Base-by-base conservation (phyloP, 2,329 filamentous ascomycete genomes). In the Paramyrothecium roridum region DNA sequence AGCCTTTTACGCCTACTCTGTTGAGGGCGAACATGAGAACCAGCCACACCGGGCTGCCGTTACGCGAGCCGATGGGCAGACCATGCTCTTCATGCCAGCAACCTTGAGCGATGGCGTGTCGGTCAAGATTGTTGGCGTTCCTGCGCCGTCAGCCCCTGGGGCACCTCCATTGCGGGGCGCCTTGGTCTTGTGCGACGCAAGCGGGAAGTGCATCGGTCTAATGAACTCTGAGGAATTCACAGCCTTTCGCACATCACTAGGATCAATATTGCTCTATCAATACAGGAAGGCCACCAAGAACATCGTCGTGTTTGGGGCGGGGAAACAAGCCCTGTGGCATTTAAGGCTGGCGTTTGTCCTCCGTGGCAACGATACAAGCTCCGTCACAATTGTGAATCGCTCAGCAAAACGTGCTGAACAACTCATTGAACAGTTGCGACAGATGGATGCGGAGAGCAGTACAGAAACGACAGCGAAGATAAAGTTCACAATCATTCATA, bases 251-350 rank as follows among this genome's bases (percentile, higher is more conserved):
- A 89, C 87, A 0, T 84, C 86, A 0, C 72, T 89, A 3, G 81
- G 81, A 1, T 80, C 81, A n/a, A 80, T 86, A 51, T 77, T 88
- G 62, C 80, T 88, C 21, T 83, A 83, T 67, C 77, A 81, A 17
- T 71, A 61, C 57, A 59, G 67, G 55, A 30, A 54, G 22, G 37
- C 48, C 2, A 62, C 67, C 0, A 53, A 84, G 61, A 83, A 82
- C 17, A 62, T 89, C 2, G 79, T 84, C 4, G 79, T 90, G 30
- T 90, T 90, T 61, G 87, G 88, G 1, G 86, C 86, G 0, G 87
- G 87, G 30, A 84, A 82, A 59, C 86, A 90, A 69, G 88, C 87
- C 1, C 83, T 87, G 64, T 91, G 87, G 87, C 87, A 90, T 63
- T 81, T 87, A 10, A 80, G 85, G 1, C 78, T 90, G 7, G 84